phyloP scores from a whole-genome alignment of 1,284 basidiomycete genomes.

The Serendipita sp. region DNA sequence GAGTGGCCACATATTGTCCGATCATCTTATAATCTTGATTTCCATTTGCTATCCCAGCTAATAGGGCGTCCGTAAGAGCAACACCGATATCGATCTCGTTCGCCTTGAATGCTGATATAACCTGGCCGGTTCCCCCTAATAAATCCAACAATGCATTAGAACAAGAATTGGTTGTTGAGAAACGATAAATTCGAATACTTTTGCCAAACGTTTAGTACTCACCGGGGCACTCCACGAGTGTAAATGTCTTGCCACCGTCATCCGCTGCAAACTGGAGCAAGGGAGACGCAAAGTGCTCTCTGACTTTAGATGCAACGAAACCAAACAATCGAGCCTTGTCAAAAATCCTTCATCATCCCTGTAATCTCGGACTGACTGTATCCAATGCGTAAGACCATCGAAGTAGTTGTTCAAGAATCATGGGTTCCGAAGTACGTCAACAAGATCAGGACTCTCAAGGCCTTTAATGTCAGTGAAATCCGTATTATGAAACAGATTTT shows the following conservation, averaged over 20 bases:
- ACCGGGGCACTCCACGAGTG: conserved; percentile 83
- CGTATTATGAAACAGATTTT: neutral
- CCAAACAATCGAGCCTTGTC: neutral
- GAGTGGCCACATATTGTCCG: conserved; percentile 82
- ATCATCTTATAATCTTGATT: conserved; percentile 80
- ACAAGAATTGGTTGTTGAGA: neutral
- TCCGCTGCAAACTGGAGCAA: conserved; percentile 59
- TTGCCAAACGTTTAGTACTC: conserved; percentile 14
- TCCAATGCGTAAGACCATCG: conserved; percentile 31
- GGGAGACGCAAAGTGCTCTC: conserved; percentile 85
- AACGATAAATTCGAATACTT: neutral
- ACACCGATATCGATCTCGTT: conserved; percentile 84
- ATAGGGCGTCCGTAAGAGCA: conserved; percentile 86
- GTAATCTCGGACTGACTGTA: conserved; percentile 24
- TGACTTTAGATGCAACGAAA: conserved; percentile 31
- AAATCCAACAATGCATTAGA: neutral
- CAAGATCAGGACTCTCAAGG: no score
- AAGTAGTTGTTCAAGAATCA: neutral
- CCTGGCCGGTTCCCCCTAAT: conserved; percentile 80
- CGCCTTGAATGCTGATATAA: conserved; percentile 69
- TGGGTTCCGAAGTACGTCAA: no score
- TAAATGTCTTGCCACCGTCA: conserved; percentile 59
- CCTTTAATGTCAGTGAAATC: no score
- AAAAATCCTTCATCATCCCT: neutral
- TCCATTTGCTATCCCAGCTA: conserved; percentile 84